phyloP scores from a whole-genome alignment of 495 filamentous ascomycete genomes.

The Penicillium taxi region DNA sequence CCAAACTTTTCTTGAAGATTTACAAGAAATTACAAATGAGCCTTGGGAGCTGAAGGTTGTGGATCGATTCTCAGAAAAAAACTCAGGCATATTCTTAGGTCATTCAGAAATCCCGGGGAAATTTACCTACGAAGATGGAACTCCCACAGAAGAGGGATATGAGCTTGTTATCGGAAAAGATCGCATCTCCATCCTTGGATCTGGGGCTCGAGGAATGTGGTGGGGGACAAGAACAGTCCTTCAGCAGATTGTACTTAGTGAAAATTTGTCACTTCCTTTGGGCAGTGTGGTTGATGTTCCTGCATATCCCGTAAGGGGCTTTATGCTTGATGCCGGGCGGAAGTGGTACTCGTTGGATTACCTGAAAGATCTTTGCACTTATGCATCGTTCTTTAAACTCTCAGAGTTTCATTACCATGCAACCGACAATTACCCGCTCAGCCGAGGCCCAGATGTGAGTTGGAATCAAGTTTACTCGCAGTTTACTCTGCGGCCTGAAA shows the following conservation, averaged over 20 bases:
- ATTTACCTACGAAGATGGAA: constrained; percentile 42
- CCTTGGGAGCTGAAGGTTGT: constrained; percentile 23
- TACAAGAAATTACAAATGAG: constrained; percentile 28
- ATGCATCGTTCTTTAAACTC: constrained; percentile 50
- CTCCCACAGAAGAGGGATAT: constrained; percentile 42
- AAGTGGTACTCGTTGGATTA: constrained; percentile 49
- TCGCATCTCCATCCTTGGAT: constrained; percentile 34
- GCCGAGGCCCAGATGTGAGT: constrained; percentile 42
- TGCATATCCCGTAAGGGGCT: constrained; percentile 42
- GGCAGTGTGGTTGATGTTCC: constrained; percentile 36
- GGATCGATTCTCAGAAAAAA: constrained; percentile 12
- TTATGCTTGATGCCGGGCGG: constrained; percentile 47
- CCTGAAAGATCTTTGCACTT: constrained; percentile 50
- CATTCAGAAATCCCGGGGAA: constrained; percentile 2
- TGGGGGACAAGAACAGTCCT: constrained; percentile 49
- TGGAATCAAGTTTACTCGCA: constrained; percentile 47
- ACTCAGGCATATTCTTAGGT: constrained; percentile 31
- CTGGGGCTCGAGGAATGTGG: constrained; percentile 46
- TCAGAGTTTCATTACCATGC: constrained; percentile 52
- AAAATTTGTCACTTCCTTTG: constrained; percentile 17
- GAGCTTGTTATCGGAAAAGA: constrained; percentile 24
- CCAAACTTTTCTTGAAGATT: constrained; percentile 36
- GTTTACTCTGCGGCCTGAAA: constrained; percentile 40
- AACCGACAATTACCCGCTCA: constrained; percentile 50
- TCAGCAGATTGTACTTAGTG: constrained; percentile 35